phyloP scores from a whole-genome alignment of 805 yeast genomes.

The Kluyveromyces dobzhanskii region DNA sequence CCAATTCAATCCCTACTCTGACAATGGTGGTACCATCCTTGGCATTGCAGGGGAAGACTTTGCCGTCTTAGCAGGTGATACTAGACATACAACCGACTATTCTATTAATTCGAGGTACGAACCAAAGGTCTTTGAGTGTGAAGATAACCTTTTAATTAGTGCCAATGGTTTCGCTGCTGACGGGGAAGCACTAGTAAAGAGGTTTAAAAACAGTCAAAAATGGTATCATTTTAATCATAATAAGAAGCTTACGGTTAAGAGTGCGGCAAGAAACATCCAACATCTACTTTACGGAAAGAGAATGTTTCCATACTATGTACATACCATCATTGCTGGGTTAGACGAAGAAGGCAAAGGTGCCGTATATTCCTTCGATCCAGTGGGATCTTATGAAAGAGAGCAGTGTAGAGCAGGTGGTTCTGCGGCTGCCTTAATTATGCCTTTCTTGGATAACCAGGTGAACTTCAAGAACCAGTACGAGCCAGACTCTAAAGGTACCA shows the following conservation, averaged over 20 bases:
- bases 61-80: slow-evolving; percentile 95
- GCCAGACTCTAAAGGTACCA: slow-evolving; percentile 65
- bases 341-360: slow-evolving; percentile 86
- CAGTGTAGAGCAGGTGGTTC: slow-evolving; percentile 98
- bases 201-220: slow-evolving; percentile 55
- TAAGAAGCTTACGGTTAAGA: slow-evolving; percentile 54
- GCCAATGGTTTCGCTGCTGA: slow-evolving; percentile 98
- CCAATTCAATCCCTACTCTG: slow-evolving; percentile 85
- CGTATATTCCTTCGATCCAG: slow-evolving; percentile 93
- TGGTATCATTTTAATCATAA: slow-evolving; percentile 93
- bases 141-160: slow-evolving; percentile 77
- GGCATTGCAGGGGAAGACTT: slow-evolving; percentile 98
- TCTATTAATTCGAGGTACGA: slow-evolving; percentile 88
- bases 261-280: slow-evolving; percentile 88
- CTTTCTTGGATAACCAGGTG: slow-evolving; percentile 95
- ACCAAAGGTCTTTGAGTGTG: slow-evolving; percentile 82
- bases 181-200: slow-evolving; percentile 73
- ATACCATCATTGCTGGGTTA: slow-evolving; percentile 89
- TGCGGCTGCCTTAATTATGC: slow-evolving; percentile 93
- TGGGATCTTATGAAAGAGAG: slow-evolving; percentile 95
- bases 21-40: slow-evolving; percentile 93
- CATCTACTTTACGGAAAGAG: slow-evolving; percentile 87
- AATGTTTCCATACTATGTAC: slow-evolving; percentile 94
- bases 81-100: slow-evolving; percentile 94
- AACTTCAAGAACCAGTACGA: slow-evolving; percentile 88